Conservation (phyloP, 139 green algal genomes). For the Chlorella sp. region DNA sequence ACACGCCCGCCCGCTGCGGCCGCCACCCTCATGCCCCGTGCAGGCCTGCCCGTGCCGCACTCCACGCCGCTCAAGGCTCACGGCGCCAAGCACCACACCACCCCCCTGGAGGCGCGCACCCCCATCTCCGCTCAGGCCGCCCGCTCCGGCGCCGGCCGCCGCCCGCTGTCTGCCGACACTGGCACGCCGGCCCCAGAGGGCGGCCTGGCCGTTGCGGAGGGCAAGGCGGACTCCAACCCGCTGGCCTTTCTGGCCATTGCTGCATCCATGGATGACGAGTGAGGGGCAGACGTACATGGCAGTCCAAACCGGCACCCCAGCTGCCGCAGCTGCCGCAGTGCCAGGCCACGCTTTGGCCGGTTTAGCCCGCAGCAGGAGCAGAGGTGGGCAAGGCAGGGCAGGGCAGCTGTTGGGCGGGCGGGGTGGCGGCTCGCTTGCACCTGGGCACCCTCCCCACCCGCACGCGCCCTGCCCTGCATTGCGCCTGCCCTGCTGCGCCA, state of each 20-base stretch:
- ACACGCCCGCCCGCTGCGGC: neutral
- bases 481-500: too few relatives aligned
- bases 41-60: slow-evolving; percentile 12
- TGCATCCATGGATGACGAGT: slow-evolving; percentile 43
- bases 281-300: too few relatives aligned
- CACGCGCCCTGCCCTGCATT: too few relatives aligned
- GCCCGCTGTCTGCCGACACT: slow-evolving; percentile 1
- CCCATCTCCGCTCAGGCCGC: slow-evolving; percentile 22
- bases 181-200: neutral
- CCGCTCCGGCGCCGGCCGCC: neutral
- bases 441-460: too few relatives aligned
- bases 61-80: slow-evolving; percentile 28
- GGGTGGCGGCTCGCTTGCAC: too few relatives aligned
- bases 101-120: slow-evolving; percentile 23
- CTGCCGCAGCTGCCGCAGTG: neutral
- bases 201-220: neutral
- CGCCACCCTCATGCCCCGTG: neutral
- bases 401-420: too few relatives aligned
- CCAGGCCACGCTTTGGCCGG: neutral
- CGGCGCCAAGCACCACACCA: neutral
- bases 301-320: too few relatives aligned
- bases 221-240: slow-evolving; percentile 13
- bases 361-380: neutral
- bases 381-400: neutral
- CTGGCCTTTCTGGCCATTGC: slow-evolving; percentile 49